Evolutionary conservation across 768 basidiomycete genomes (phyloP), one percentile per base, ranked within the genome.

Genomic region (Leccinellum albellum): DNA sequence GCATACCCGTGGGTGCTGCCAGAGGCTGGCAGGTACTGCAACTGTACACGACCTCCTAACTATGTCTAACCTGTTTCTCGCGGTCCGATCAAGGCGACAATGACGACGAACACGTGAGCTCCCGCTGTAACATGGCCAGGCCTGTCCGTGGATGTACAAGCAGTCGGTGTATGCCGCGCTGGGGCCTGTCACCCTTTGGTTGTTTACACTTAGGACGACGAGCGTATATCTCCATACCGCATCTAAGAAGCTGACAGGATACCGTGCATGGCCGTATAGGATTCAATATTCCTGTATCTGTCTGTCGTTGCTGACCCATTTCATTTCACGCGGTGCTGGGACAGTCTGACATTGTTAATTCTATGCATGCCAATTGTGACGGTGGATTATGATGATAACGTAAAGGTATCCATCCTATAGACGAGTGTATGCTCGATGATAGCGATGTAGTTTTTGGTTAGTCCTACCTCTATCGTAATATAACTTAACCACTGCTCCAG

Each of bases 241-340:
- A 1, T 72, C 79, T 14, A 95, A 98, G 76, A 98, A 98, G 75
- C 58, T 92, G 32, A 85, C 87, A 2, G 96, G 95, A 14, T 88
- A 87, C 57, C 37, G 94, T 95, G 67, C 67, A 91, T 33, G 32
- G 14, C 32, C 14, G 14, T 33, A 14, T 33, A 33, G 32, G 2
- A 33, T 33, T 6, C 83, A 3, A n/a, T n/a, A n/a, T n/a, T n/a
- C n/a, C n/a, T 26, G 10, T 20, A 51, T 9, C 23, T 24, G 6
- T 6, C 14, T 26, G n/a, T 12, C 2, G 0, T 24, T 33, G n/a
- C n/a, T n/a, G n/a, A n/a, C n/a, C n/a, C n/a, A n/a, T n/a, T n/a
- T n/a, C n/a, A n/a, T n/a, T n/a, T n/a, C n/a, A n/a, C n/a, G n/a
- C n/a, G n/a, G n/a, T n/a, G n/a, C n/a, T n/a, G n/a, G n/a, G n/a